phyloP scores from a whole-genome alignment of 1,139 yeast species.

The Scheffersomyces segobiensis region DNA sequence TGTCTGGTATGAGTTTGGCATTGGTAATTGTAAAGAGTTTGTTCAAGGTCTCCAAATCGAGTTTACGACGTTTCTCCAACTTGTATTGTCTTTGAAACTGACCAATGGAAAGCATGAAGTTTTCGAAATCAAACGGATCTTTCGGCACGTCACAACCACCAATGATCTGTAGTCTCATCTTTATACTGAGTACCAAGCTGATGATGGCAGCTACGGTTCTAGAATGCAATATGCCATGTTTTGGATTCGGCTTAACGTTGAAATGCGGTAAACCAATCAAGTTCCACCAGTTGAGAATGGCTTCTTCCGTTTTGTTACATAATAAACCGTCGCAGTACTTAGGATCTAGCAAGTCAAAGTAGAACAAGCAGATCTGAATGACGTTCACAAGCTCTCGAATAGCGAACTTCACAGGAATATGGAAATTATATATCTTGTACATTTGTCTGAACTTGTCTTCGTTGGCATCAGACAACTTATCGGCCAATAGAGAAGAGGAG shows the following conservation, averaged over 20 bases:
- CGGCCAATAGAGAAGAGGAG: conserved; percentile 65
- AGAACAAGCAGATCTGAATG: conserved; percentile 73
- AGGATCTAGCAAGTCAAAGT: conserved; percentile 72
- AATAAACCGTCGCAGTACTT: conserved; percentile 78
- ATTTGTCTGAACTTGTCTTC: conserved; percentile 81
- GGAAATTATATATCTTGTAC: conserved; percentile 53
- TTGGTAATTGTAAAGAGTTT: conserved; percentile 62
- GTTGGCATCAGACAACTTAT: conserved; percentile 69
- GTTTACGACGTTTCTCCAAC: conserved; percentile 54
- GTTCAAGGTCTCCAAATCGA: conserved; percentile 65
- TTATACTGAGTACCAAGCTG: conserved; percentile 48
- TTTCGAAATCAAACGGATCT: conserved; percentile 80
- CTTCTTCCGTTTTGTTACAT: conserved; percentile 74
- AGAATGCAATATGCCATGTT: conserved; percentile 60
- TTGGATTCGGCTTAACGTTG: conserved; percentile 44
- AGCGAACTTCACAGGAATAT: conserved; percentile 62
- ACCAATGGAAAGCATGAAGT: conserved; percentile 59
- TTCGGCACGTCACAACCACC: conserved; percentile 81
- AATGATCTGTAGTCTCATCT: conserved; percentile 62
- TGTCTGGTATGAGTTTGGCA: conserved; percentile 37
- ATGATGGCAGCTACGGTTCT: conserved; percentile 58
- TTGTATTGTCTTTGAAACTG: conserved; percentile 73
- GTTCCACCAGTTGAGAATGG: conserved; percentile 81
- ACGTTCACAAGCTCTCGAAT: conserved; percentile 73
- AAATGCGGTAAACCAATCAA: conserved; percentile 66